A percentile compares a stretch with the other conserved stretches of the same genome.
Conservation (phyloP, 345 rosid genomes). For the Salix viminalis region DNA sequence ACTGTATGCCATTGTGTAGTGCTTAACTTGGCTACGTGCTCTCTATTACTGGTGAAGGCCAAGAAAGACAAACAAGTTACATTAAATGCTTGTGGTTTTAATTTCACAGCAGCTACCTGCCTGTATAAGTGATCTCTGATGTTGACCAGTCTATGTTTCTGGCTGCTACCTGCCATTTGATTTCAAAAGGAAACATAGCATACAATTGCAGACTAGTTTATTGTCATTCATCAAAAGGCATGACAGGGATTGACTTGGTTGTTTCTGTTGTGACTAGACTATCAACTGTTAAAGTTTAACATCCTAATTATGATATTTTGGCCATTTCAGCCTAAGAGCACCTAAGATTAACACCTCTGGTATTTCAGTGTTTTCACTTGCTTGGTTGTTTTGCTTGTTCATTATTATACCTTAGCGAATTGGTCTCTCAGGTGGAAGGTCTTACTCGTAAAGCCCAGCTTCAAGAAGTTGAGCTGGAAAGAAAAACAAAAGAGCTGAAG, state of each 20-base stretch:
- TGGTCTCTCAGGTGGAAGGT: constrained; percentile 65
- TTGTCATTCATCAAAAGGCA: constrained; percentile 76
- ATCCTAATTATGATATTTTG: not conserved
- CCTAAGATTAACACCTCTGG: not conserved
- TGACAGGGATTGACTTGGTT: not conserved
- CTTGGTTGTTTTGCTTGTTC: constrained; percentile 12
- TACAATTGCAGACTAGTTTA: constrained; percentile 81
- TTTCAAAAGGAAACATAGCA: constrained; percentile 77
- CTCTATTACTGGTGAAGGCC: constrained; percentile 53
- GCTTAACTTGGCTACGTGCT: not conserved
- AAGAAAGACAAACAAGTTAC: constrained; percentile 95
- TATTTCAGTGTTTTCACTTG: not conserved
- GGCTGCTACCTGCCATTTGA: constrained; percentile 88
- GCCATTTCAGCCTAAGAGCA: not conserved
- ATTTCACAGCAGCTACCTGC: constrained; percentile 92
- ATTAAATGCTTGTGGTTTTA: constrained; percentile 77
- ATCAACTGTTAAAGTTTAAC: not conserved
- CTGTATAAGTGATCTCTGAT: constrained; percentile 91
- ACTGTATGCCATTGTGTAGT: not conserved
- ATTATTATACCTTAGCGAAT: constrained; percentile 18
- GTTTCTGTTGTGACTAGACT: not conserved
- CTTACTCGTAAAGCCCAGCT: constrained; percentile 75
- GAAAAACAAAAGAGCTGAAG: constrained; percentile 75
- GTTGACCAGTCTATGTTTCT: constrained; percentile 94
- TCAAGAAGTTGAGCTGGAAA: constrained; percentile 90